Evolutionary conservation across 1,284 basidiomycete genomes (phyloP).

Genomic region (Somion occarium): DNA sequence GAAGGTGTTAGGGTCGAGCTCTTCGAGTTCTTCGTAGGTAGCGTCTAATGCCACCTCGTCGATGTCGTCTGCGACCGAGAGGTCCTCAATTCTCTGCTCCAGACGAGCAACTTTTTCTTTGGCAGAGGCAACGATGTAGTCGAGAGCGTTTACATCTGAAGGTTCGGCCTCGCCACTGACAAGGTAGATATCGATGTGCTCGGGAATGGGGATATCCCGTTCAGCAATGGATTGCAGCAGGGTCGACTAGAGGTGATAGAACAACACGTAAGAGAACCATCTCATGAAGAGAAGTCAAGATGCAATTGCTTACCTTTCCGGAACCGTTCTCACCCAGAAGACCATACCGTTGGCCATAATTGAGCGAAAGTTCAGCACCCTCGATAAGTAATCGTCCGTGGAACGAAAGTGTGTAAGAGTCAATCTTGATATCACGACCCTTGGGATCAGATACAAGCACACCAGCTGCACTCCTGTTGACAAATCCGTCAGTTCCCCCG

Average conservation of each 20-base stretch:
- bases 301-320: conserved; percentile 76
- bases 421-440: conserved; percentile 96
- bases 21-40: conserved; percentile 95
- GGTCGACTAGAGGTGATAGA: conserved; percentile 31
- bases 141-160: conserved; percentile 92
- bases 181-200: conserved; percentile 97
- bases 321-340: conserved; percentile 96
- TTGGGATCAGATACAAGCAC: conserved; percentile 92
- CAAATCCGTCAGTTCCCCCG: too few species aligned
- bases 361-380: conserved; percentile 81
- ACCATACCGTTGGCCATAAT: conserved; percentile 96
- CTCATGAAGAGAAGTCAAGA: neutral
- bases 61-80: conserved; percentile 84
- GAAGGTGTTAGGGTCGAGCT: conserved; percentile 93
- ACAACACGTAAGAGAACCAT: neutral
- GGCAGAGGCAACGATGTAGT: conserved; percentile 93
- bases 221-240: conserved; percentile 71
- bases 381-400: conserved; percentile 94
- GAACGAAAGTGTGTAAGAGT: conserved; percentile 94
- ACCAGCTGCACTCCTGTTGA: conserved; percentile 76
- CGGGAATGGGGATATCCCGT: conserved; percentile 91
- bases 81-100: conserved; percentile 92
- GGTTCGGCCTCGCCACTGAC: conserved; percentile 96
- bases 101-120: conserved; percentile 94
- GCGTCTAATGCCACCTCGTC: conserved; percentile 85